Conservation (phyloP, 495 filamentous ascomycete genomes). For the Tetracladium marchalianum region DNA sequence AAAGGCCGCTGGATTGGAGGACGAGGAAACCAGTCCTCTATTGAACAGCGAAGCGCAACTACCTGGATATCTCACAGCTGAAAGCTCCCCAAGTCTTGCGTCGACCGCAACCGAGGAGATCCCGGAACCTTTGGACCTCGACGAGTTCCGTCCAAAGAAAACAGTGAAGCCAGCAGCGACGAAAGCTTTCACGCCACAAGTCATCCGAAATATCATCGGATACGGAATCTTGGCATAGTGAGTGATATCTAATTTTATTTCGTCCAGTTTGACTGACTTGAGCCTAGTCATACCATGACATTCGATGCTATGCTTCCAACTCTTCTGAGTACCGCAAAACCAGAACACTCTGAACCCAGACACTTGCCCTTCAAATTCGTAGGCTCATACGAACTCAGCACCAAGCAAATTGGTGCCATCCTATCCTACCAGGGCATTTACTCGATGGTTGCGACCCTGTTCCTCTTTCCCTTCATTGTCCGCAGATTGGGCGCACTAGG, state of each 20-base stretch:
- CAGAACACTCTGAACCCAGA: slow-evolving; percentile 31
- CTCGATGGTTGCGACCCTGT: slow-evolving; percentile 72
- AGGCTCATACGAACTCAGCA: slow-evolving; percentile 73
- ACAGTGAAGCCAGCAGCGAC: slow-evolving; percentile 16
- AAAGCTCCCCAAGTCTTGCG: slow-evolving; percentile 42
- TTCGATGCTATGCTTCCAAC: slow-evolving; percentile 92
- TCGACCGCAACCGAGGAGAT: slow-evolving; percentile 25
- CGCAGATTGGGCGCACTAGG: slow-evolving; percentile 61
- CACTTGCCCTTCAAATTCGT: slow-evolving; percentile 77
- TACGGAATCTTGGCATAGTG: slow-evolving; percentile 95
- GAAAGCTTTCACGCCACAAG: slow-evolving; percentile 68
- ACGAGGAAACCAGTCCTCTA: slow-evolving; percentile 35
- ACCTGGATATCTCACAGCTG: slow-evolving; percentile 49
- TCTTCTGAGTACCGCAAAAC: slow-evolving; percentile 73
- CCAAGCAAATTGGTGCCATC: slow-evolving; percentile 76
- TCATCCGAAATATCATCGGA: slow-evolving; percentile 72
- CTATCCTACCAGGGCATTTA: slow-evolving; percentile 84
- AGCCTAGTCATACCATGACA: slow-evolving; percentile 62
- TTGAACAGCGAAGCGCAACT: slow-evolving; percentile 16
- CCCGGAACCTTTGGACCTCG: slow-evolving; percentile 13
- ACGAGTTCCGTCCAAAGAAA: slow-evolving; percentile 1
- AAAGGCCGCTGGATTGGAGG: slow-evolving; percentile 13
- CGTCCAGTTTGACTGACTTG: slow-evolving; percentile 7
- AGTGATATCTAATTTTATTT: slow-evolving; percentile 29
- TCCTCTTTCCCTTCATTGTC: slow-evolving; percentile 70